Evolutionary conservation across 2,329 filamentous ascomycete genomes (phyloP), one percentile per base, ranked within the genome.

Genomic region (Periconia digitata): DNA sequence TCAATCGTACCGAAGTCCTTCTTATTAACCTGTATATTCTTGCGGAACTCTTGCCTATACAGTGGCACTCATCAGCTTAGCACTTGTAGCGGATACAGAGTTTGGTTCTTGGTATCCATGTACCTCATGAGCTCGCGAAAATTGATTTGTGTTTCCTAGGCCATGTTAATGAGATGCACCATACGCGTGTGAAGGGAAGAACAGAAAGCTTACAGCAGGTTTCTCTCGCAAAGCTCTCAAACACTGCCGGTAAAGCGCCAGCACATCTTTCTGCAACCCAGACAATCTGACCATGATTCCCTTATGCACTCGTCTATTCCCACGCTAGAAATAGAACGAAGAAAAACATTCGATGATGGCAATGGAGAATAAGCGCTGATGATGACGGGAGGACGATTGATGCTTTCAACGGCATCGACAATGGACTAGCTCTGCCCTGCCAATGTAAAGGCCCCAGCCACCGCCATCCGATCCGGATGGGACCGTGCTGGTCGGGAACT

Each of bases 1-100:
- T 96, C 92, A 48, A 96, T 86, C 6, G 90, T 86, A 15, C 80
- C 78, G 71, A 96, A 96, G 65, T 96, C 90, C 59, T 89, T 90
- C 73, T 90, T 94, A 70, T 88, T 85, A 46, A 95, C 70, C 8
- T 70, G 66, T 12, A 83, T 66, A 64, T 89, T 80, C 66, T 87
- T 88, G 34, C 84, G 77, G 65, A 99, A 97, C 66, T 96, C 90
- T 22, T 77, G 70, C 58, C 89, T 92, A 47, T 49, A 56, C 2
- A 49, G 45, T 41, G 40, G 43, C 16, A 40, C 21, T 55, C 40
- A 56, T 54, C 40, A 36, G 13, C 35, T 15, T 5, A n/a, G 6
- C n/a, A 20, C 27, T 22, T 37, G 13, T 18, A 2, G 12, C 22
- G 15, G 6, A 3, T 21, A 13, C 8, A 22, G 13, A 41, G n/a